phyloP scores from a whole-genome alignment of 225 moss, liverwort and hornwort genomes.

The Sphagnum contortum region DNA sequence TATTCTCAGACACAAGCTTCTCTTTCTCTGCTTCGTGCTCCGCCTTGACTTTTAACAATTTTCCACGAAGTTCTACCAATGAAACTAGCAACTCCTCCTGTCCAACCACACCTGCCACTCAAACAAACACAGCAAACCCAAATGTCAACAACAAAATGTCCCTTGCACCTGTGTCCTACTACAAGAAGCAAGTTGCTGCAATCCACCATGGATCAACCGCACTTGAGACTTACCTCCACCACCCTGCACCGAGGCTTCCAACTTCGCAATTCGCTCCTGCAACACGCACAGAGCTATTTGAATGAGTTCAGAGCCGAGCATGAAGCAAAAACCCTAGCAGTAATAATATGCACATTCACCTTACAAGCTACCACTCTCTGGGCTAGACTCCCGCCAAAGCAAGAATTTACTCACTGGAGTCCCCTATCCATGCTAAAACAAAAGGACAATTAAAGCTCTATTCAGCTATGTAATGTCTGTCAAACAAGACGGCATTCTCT shows the following conservation, averaged over 20 bases:
- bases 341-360: neutral
- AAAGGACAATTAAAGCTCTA: neutral
- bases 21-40: conserved; percentile 37
- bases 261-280: conserved; percentile 39
- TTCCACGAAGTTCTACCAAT: conserved; percentile 32
- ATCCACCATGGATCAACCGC: neutral
- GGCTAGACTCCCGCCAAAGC: neutral
- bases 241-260: conserved; percentile 28
- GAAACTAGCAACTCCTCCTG: conserved; percentile 25
- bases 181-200: neutral
- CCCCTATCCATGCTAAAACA: neutral
- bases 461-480: neutral
- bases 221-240: conserved; percentile 16
- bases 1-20: conserved; percentile 38
- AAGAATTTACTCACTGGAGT: neutral
- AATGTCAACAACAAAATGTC: neutral
- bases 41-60: conserved; percentile 28
- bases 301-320: neutral
- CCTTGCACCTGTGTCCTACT: neutral
- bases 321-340: no score
- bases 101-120: conserved; percentile 19
- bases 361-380: neutral
- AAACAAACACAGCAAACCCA: neutral
- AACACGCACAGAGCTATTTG: neutral
- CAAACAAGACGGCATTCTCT: neutral